These are phyloP conservation scores for Pythium phragmiticola DNA, from an alignment of 352 stramenopile species.

Conservation along the genomic window DNA sequence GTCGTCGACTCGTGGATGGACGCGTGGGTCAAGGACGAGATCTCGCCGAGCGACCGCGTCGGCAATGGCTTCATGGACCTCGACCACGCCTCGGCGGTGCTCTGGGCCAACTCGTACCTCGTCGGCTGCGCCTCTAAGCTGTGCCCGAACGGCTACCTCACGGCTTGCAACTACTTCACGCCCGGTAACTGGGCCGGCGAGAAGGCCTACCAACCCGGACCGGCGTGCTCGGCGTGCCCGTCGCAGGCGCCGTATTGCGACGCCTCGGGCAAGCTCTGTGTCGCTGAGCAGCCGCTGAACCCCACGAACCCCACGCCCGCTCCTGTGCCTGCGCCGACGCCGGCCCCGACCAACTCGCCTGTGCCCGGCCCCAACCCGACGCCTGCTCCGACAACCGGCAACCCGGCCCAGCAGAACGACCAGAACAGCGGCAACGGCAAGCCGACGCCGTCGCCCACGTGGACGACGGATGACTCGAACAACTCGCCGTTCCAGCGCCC, in stretches of 20 bases:
- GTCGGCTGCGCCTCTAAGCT: conserved; percentile 40
- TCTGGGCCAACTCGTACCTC: conserved; percentile 40
- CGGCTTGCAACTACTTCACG: conserved; percentile 42
- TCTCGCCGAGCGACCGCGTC: conserved; percentile 30
- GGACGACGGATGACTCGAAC: background rate
- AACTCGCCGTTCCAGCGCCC: background rate
- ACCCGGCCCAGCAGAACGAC: conserved; percentile 14
- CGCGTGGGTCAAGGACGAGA: conserved; percentile 35
- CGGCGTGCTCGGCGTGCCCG: conserved; percentile 36
- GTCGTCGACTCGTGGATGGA: conserved; percentile 35
- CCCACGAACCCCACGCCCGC: conserved; percentile 8
- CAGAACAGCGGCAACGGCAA: conserved; percentile 9
- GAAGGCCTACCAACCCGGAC: conserved; percentile 31
- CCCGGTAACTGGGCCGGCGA: conserved; percentile 39
- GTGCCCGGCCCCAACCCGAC: conserved; percentile 12
- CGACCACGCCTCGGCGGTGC: conserved; percentile 40
- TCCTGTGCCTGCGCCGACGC: conserved; percentile 4
- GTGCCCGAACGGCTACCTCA: conserved; percentile 36
- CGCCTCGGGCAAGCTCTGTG: conserved; percentile 21
- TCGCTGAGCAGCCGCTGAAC: conserved; percentile 2
- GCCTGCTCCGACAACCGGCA: conserved; percentile 3
- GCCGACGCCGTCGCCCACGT: conserved; percentile 17
- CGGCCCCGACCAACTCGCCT: conserved; percentile 2
- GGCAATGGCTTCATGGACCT: conserved; percentile 36
- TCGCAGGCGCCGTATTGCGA: conserved; percentile 34